Evolutionary conservation across 257 asterid species (phyloP), one percentile per base, ranked within the genome.

Genomic region (Penstemon eatonii): DNA sequence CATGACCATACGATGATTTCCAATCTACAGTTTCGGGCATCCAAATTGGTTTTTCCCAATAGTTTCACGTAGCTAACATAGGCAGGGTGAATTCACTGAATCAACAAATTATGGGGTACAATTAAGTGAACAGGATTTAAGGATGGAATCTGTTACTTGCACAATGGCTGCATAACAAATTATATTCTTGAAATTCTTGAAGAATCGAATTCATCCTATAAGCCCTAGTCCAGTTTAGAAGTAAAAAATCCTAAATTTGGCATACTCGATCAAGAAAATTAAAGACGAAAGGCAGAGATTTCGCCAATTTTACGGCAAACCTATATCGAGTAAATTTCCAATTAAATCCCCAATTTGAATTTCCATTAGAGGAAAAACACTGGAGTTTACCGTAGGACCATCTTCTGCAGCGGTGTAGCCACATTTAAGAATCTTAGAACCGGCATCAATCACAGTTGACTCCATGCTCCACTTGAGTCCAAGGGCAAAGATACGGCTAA

Each of bases 381-480:
- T 18, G 44, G 43, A 19, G 45, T 50, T 65, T 60, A 78, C 81
- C 83, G 59, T 57, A 50, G 83, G 81, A 56, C 54, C 61, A 69
- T 41, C 7, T 13, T 75, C 61, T 13, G 72, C 67, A 54, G 53
- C 40, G 56, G 83, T 78, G 15, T 72, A 68, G 62, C 66, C 67
- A 63, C 38, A 78, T 47, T 69, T 81, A 12, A 73, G 4, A 69
- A 75, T 51, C 63, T 58, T 63, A 61, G 86, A 68, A 70, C 83
- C 78, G 63, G 67, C 74, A 13, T 76, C 81, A 54, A 82, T 75
- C 43, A 82, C 84, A 42, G 71, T 74, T 4, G 86, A 76, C 56
- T 78, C 86, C 83, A 75, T 65, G 55, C 40, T 76, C 63, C 38
- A 66, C 37, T 69, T 53, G 54, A 49, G 60, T 56, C 19, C 7